Conservation (phyloP, 495 filamentous ascomycete genomes). For the Talaromyces ruber region DNA sequence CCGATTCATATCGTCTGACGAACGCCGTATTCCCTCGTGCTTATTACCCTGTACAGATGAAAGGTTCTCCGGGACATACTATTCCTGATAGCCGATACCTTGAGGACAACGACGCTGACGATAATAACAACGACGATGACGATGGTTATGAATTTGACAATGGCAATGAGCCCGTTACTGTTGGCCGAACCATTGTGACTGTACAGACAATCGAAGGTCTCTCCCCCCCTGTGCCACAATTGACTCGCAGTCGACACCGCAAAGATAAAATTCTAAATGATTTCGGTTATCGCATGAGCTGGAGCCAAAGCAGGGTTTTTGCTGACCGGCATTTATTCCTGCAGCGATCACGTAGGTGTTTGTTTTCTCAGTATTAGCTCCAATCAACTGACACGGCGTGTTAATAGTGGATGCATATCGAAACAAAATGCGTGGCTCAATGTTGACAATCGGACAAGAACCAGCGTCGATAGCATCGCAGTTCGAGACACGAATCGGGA, state of each 20-base stretch:
- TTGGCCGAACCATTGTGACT: conserved; percentile 47
- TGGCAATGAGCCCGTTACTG: conserved; percentile 39
- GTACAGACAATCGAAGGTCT: conserved; percentile 73
- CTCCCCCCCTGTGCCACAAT: conserved; percentile 63
- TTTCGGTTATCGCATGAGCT: conserved; percentile 88
- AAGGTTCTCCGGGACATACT: conserved; percentile 57
- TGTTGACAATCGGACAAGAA: conserved; percentile 66
- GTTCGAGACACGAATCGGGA: conserved; percentile 84
- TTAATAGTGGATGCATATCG: conserved; percentile 85
- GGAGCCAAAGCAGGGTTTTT: conserved; percentile 87
- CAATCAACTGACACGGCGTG: neutral
- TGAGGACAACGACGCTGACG: conserved; percentile 45
- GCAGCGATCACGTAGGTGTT: conserved; percentile 81
- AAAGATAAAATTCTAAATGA: conserved; percentile 88
- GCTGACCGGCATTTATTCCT: conserved; percentile 77
- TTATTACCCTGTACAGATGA: conserved; percentile 84
- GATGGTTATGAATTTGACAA: conserved; percentile 47
- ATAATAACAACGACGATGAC: conserved; percentile 53
- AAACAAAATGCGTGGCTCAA: conserved; percentile 80
- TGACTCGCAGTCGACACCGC: conserved; percentile 53
- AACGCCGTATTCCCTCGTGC: conserved; percentile 86
- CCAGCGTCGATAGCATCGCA: conserved; percentile 63
- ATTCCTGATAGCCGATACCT: conserved; percentile 59
- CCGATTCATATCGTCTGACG: conserved; percentile 80
- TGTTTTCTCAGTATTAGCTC: neutral